Evolutionary conservation across 331 rosid species (phyloP).

Genomic region (Cydonia oblonga): DNA sequence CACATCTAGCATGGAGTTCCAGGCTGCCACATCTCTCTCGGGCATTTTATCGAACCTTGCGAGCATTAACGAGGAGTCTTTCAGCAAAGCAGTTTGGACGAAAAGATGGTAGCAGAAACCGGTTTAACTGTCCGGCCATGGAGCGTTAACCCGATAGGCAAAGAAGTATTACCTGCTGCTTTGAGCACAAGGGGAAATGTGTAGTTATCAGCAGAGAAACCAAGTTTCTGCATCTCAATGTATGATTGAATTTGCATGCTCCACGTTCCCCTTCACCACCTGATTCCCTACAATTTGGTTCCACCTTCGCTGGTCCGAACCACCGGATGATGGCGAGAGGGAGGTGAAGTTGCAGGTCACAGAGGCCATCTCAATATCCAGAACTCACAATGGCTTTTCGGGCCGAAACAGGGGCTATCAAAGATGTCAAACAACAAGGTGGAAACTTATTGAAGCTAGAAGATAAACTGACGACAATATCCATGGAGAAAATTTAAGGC

Average conservation of each 20-base stretch:
- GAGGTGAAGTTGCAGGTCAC: background rate
- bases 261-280: slow-evolving; percentile 3
- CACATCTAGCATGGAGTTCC: slow-evolving; percentile 23
- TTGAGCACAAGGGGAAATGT: slow-evolving; percentile 21
- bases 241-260: slow-evolving; percentile 14
- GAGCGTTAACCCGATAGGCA: slow-evolving; percentile 3
- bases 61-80: background rate
- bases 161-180: slow-evolving; percentile 8
- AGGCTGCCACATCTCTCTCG: slow-evolving; percentile 15
- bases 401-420: too few species aligned
- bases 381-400: too few species aligned
- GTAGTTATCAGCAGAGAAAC: slow-evolving; percentile 16
- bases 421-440: background rate
- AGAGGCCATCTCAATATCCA: slow-evolving; percentile 1
- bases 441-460: background rate
- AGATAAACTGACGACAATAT: background rate
- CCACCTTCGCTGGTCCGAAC: slow-evolving; percentile 7
- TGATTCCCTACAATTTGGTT: slow-evolving; percentile 7
- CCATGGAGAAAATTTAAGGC: background rate
- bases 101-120: slow-evolving; percentile 10
- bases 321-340: background rate
- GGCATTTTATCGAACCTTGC: slow-evolving; percentile 21
- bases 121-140: slow-evolving; percentile 12
- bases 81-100: slow-evolving; percentile 20
- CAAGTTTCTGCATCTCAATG: slow-evolving; percentile 13